Evolutionary conservation across 192 early-diverging fungal species (phyloP).

Genomic region (Podila epigama): DNA sequence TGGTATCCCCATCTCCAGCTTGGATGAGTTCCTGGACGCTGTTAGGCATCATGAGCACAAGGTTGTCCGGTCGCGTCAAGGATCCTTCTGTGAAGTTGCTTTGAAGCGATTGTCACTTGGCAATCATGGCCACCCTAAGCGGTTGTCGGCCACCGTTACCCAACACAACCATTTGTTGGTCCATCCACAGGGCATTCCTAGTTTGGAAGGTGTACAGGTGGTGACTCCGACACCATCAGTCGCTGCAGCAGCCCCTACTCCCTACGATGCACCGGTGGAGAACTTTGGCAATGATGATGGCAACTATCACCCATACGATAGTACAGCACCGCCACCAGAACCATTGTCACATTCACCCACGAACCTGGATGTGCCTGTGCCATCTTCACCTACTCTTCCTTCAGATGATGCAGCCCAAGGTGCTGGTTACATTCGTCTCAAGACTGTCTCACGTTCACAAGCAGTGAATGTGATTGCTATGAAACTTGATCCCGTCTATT

Average conservation of each 20-base stretch:
- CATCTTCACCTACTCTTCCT: conserved; percentile 1
- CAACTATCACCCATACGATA: neutral
- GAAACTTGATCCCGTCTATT: conserved; percentile 79
- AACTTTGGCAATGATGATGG: too few species aligned
- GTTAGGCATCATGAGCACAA: conserved; percentile 58
- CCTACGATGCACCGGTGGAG: too few species aligned
- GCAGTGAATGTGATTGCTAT: conserved; percentile 74
- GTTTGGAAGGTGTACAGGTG: neutral
- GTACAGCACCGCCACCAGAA: neutral
- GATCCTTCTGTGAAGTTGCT: conserved; percentile 53
- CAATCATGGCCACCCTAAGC: conserved; percentile 6
- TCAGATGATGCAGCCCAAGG: conserved; percentile 58
- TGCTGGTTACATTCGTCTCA: conserved; percentile 65
- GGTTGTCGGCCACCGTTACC: neutral
- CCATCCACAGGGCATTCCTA: conserved; percentile 3
- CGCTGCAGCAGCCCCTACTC: too few species aligned
- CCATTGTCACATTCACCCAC: neutral
- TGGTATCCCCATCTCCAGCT: conserved; percentile 59
- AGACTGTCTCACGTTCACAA: conserved; percentile 61
- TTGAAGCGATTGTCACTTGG: conserved; percentile 52
- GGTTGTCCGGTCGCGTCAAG: conserved; percentile 48
- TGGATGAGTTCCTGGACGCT: conserved; percentile 70
- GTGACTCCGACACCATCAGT: neutral
- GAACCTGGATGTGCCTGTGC: neutral
- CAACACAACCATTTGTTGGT: conserved; percentile 3